Conservation (phyloP, 23 red algal genomes). For the Gracilaria gracilis region DNA sequence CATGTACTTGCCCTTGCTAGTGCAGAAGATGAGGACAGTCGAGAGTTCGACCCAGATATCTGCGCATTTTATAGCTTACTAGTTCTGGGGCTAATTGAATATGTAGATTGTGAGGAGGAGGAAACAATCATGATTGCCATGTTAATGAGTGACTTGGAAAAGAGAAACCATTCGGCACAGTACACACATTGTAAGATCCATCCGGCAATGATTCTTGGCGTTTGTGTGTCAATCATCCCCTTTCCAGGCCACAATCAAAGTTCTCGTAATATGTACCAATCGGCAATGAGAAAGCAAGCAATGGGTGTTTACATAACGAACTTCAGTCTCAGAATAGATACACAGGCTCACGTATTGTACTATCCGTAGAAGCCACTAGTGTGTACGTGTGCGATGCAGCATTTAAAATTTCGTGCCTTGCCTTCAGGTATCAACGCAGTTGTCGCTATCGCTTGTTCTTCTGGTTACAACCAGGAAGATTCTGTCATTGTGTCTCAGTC, state of each 20-base stretch:
- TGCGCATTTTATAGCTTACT: constrained; percentile 70
- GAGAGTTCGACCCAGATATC: constrained; percentile 34
- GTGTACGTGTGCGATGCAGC: constrained; percentile 92
- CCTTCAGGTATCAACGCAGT: constrained; percentile 98
- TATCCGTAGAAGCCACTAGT: constrained; percentile 99
- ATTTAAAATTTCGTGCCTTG: constrained; percentile 96
- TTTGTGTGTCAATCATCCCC: constrained; percentile 99
- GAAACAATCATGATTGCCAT: constrained; percentile 99
- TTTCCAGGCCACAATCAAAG: constrained; percentile 99
- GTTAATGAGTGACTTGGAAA: constrained; percentile 82
- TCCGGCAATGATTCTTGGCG: constrained; percentile 97
- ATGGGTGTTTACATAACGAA: constrained; percentile 99
- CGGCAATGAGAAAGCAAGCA: constrained; percentile 99
- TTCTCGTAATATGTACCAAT: constrained; percentile 99
- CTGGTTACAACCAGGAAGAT: constrained; percentile 99
- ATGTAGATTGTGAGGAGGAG: constrained; percentile 97
- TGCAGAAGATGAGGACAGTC: constrained; percentile 50
- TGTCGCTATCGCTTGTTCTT: constrained; percentile 99
- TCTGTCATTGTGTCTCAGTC: constrained; percentile 97
- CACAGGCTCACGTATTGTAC: constrained; percentile 97
- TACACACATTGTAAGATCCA: constrained; percentile 99
- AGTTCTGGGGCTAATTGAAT: constrained; percentile 87
- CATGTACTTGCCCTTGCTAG: constrained; percentile 61
- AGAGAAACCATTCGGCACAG: constrained; percentile 62
- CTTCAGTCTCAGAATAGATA: constrained; percentile 98